Evolutionary conservation across 768 basidiomycete species (phyloP).

Genomic region (Boletus fagicola): DNA sequence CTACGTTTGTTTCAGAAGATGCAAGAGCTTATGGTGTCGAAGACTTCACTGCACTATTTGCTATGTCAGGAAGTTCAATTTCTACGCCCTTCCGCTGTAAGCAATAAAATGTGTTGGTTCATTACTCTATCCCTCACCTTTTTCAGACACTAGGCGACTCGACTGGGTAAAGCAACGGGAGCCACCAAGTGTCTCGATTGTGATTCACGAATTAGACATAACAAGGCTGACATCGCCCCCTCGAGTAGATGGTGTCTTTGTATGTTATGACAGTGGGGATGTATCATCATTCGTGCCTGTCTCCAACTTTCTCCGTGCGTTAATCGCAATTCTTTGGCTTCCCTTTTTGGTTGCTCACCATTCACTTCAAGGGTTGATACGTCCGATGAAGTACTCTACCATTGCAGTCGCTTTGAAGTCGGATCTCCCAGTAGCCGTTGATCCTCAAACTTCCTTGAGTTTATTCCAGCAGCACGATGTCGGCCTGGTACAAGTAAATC

Average conservation of each 20-base stretch:
- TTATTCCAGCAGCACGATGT: constrained; percentile 64
- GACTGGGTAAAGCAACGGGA: constrained; percentile 39
- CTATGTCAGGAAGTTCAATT: constrained; percentile 33
- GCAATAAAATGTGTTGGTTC: background rate
- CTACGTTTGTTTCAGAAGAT: constrained; percentile 75
- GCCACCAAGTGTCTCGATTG: constrained; percentile 43
- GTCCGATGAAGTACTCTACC: constrained; percentile 54
- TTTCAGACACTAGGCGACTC: constrained; percentile 34
- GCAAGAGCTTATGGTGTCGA: constrained; percentile 59
- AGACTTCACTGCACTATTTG: constrained; percentile 37
- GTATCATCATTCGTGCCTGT: constrained; percentile 63
- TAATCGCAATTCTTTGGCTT: background rate
- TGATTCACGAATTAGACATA: constrained; percentile 57
- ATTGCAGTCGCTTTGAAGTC: constrained; percentile 89
- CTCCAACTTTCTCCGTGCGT: constrained; percentile 69
- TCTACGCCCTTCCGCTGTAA: constrained; percentile 43
- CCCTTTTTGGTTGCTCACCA: constrained; percentile 10
- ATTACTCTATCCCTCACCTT: constrained; percentile 24
- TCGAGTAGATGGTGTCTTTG: constrained; percentile 69
- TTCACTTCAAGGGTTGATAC: constrained; percentile 50
- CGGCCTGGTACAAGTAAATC: constrained; percentile 75
- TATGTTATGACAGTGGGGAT: constrained; percentile 81
- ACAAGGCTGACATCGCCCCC: constrained; percentile 56
- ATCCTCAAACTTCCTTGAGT: constrained; percentile 50
- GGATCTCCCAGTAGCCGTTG: constrained; percentile 60